These are phyloP conservation scores for Chionographis japonica DNA, from an alignment of 106 monocot species.

Conservation along the genomic window DNA sequence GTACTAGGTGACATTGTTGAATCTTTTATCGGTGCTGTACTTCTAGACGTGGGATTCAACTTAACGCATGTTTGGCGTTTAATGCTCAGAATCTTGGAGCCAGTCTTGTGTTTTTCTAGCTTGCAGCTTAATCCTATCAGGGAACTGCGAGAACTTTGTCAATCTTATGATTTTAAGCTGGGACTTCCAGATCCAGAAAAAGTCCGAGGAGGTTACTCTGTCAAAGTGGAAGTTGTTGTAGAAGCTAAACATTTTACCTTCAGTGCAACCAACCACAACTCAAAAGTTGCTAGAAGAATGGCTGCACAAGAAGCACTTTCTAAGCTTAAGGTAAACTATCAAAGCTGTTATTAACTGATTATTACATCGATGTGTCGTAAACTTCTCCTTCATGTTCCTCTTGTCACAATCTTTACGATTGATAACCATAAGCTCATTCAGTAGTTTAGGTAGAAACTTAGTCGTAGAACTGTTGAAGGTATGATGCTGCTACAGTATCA, in stretches of 20 bases:
- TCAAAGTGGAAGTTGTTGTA: conserved; percentile 43
- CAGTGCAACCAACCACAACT: conserved; percentile 47
- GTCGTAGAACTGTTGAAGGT: too few relatives aligned
- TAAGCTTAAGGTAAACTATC: conserved; percentile 61
- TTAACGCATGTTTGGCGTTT: conserved; percentile 55
- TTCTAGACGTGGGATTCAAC: conserved; percentile 85
- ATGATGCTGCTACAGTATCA: too few relatives aligned
- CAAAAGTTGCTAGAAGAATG: conserved; percentile 66
- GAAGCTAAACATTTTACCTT: conserved; percentile 25
- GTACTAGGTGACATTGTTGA: conserved; percentile 93
- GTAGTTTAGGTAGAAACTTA: too few relatives aligned
- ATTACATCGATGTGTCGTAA: too few relatives aligned
- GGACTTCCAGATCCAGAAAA: conserved; percentile 38
- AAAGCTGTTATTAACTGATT: background rate
- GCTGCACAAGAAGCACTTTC: conserved; percentile 68
- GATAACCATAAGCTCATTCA: too few relatives aligned
- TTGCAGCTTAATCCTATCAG: conserved; percentile 59
- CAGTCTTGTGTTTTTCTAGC: conserved; percentile 43
- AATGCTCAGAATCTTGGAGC: conserved; percentile 57
- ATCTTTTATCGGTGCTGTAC: conserved; percentile 85
- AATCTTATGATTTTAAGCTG: conserved; percentile 38
- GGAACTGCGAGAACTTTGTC: conserved; percentile 89
- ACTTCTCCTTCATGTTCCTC: too few relatives aligned
- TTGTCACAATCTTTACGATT: too few relatives aligned
- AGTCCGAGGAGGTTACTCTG: conserved; percentile 28